Conservation (phyloP, 148 eudicot genomes). For the Limonium bicolor region DNA sequence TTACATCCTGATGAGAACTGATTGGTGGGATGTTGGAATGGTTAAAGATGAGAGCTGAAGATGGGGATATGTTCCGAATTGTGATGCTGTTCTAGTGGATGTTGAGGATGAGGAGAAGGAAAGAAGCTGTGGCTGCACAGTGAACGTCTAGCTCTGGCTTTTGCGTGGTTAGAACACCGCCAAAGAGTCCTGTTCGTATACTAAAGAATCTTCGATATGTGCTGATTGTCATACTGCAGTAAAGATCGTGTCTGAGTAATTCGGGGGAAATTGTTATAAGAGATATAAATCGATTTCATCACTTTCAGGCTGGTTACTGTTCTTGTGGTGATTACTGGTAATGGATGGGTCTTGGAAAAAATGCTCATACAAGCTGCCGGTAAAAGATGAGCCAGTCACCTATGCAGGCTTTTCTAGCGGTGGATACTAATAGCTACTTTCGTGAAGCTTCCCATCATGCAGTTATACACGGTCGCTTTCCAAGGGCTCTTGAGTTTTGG, state of each 20-base stretch:
- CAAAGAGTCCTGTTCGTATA: constrained; percentile 54
- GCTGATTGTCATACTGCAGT: constrained; percentile 60
- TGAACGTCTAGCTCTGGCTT: constrained; percentile 82
- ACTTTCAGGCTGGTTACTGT: constrained; percentile 53
- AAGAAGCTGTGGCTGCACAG: constrained; percentile 73
- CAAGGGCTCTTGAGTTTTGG: too few species aligned
- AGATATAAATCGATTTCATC: constrained; percentile 90
- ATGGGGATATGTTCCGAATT: constrained; percentile 50
- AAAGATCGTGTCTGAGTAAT: constrained; percentile 56
- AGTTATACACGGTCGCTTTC: too few species aligned
- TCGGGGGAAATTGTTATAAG: constrained; percentile 62
- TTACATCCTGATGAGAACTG: constrained; percentile 61
- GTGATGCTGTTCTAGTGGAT: constrained; percentile 46
- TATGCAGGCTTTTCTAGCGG: too few species aligned
- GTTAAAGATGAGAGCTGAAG: constrained; percentile 41
- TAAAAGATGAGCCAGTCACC: too few species aligned
- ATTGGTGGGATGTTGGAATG: constrained; percentile 65
- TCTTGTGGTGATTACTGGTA: constrained; percentile 90
- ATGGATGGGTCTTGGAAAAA: too few species aligned
- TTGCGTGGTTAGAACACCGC: constrained; percentile 47
- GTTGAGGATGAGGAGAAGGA: constrained; percentile 73
- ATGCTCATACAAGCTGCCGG: too few species aligned
- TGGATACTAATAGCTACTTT: too few species aligned
- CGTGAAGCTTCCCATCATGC: too few species aligned
- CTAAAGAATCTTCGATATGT: constrained; percentile 85